phyloP scores from a whole-genome alignment of 2,329 filamentous ascomycete genomes.

The Beauveria brongniartii region DNA sequence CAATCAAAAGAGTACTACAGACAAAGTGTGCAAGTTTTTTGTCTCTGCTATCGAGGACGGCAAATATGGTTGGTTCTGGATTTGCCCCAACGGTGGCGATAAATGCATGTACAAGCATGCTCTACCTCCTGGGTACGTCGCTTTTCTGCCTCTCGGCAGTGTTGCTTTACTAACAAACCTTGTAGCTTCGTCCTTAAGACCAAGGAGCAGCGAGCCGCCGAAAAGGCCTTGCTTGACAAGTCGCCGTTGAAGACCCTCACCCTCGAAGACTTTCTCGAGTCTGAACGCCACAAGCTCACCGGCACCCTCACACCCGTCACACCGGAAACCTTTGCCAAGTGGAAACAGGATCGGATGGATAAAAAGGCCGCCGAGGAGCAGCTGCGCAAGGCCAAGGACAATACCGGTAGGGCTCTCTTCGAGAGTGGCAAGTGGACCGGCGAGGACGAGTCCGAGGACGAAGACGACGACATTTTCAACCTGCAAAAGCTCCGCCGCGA shows the following conservation, averaged over 20 bases:
- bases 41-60: slow-evolving; percentile 95
- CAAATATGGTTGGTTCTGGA: slow-evolving; percentile 99
- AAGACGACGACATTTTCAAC: slow-evolving; percentile 66
- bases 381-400: slow-evolving; percentile 85
- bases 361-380: slow-evolving; percentile 96
- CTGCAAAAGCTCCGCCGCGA: slow-evolving; percentile 74
- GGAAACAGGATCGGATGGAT: slow-evolving; percentile 89
- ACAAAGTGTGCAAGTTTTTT: slow-evolving; percentile 99
- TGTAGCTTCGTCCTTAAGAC: slow-evolving; percentile 90
- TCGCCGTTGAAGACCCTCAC: slow-evolving; percentile 90
- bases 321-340: slow-evolving; percentile 85
- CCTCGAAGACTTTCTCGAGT: slow-evolving; percentile 94
- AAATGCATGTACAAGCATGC: slow-evolving; percentile 99
- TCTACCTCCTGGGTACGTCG: slow-evolving; percentile 79
- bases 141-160: background rate
- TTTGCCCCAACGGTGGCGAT: slow-evolving; percentile 90
- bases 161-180: slow-evolving; percentile 19
- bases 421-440: slow-evolving; percentile 90
- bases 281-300: slow-evolving; percentile 88
- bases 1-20: slow-evolving; percentile 88
- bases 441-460: slow-evolving; percentile 53
- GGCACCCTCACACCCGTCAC: slow-evolving; percentile 91
- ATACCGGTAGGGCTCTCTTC: slow-evolving; percentile 89
- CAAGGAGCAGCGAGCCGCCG: slow-evolving; percentile 88
- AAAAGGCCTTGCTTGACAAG: slow-evolving; percentile 95